phyloP scores from a whole-genome alignment of 2,329 filamentous ascomycete genomes.

The Ophiostoma angusticollis region DNA sequence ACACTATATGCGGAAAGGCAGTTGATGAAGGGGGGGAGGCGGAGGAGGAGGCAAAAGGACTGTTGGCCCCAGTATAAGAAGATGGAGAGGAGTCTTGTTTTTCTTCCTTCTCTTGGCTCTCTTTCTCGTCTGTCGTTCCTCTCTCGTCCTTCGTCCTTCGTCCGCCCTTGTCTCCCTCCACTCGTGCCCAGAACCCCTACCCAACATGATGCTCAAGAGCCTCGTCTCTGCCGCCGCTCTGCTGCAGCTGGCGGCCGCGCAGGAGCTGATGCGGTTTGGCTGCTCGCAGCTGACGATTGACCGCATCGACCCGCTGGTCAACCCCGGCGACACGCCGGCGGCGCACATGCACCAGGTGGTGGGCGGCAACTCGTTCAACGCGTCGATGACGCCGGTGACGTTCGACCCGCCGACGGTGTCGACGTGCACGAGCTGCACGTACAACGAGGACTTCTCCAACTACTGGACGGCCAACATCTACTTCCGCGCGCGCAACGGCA shows the following conservation, averaged over 20 bases:
- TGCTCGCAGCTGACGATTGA: conserved; percentile 18
- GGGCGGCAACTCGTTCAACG: conserved; percentile 28
- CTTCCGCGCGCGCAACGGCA: conserved; percentile 18
- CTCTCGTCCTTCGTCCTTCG: background rate
- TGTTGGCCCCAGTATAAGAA: too few relatives aligned
- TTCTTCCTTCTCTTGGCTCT: too few relatives aligned
- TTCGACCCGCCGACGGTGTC: conserved; percentile 10
- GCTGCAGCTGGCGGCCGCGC: conserved; percentile 17
- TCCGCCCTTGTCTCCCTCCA: conserved; percentile 1
- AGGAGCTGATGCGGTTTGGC: conserved; percentile 21
- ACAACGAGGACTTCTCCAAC: conserved; percentile 24
- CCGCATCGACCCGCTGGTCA: conserved; percentile 20
- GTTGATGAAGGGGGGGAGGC: too few relatives aligned
- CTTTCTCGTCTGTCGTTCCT: too few relatives aligned
- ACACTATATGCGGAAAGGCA: too few relatives aligned
- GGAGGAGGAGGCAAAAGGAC: too few relatives aligned
- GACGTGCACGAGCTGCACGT: conserved; percentile 19
- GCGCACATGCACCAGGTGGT: conserved; percentile 27
- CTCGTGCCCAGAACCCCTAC: too few relatives aligned
- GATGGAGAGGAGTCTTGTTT: too few relatives aligned
- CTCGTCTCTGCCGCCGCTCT: conserved; percentile 17
- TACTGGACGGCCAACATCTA: conserved; percentile 23
- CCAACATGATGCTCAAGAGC: conserved; percentile 21
- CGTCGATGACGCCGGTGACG: conserved; percentile 20
- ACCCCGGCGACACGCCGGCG: conserved; percentile 24